Conservation (phyloP, 495 filamentous ascomycete genomes). For the Xylaria venustula region DNA sequence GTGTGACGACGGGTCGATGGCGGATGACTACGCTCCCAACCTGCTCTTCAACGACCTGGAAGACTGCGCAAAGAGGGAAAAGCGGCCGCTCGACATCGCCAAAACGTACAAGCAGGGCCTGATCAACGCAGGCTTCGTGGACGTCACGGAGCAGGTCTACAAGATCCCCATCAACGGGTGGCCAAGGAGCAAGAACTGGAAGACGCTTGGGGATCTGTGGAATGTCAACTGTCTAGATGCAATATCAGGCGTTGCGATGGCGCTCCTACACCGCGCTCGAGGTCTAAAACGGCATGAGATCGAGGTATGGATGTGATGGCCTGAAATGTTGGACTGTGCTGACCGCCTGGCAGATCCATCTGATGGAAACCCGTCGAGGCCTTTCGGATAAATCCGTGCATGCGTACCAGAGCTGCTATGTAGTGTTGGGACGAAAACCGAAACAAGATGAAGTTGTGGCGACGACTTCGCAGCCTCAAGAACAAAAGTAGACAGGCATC, state of each 20-base stretch:
- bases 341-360: constrained; percentile 44
- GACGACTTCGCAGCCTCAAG: background rate
- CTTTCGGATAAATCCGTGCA: constrained; percentile 56
- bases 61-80: constrained; percentile 44
- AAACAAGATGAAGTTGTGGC: background rate
- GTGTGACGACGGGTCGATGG: constrained; percentile 63
- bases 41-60: constrained; percentile 54
- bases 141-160: constrained; percentile 54
- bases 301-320: constrained; percentile 14
- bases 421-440: constrained; percentile 58
- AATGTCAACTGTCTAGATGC: constrained; percentile 42
- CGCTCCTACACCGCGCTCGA: constrained; percentile 23
- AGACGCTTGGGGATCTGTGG: constrained; percentile 37
- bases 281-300: constrained; percentile 5
- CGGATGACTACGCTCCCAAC: constrained; percentile 37
- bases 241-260: constrained; percentile 10
- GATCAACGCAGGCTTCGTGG: constrained; percentile 60
- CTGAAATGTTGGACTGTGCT: background rate
- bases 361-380: constrained; percentile 57
- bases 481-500: background rate
- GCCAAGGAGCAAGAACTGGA: constrained; percentile 32
- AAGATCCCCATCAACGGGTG: constrained; percentile 62
- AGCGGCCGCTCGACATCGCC: constrained; percentile 53
- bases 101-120: constrained; percentile 55
- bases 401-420: constrained; percentile 52